Evolutionary conservation across 2,329 filamentous ascomycete genomes (phyloP), one percentile per base, ranked within the genome.

Genomic region (Aspergillus udagawae): DNA sequence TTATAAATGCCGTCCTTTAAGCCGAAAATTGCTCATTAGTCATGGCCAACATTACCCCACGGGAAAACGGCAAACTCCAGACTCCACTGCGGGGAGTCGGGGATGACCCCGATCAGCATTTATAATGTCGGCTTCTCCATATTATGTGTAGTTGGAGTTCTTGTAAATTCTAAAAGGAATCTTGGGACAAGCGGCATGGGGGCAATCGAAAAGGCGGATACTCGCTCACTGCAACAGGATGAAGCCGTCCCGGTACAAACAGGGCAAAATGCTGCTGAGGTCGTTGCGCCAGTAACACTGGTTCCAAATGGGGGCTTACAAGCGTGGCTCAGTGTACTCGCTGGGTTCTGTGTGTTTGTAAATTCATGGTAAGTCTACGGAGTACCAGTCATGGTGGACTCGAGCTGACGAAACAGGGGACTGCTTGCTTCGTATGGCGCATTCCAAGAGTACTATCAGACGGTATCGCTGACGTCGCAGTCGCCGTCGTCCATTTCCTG

Each of bases 401-500:
- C 38, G 3, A 12, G 5, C 51, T 49, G 21, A 49, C 14, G 12
- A 48, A 48, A 3, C 12, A 71, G 68, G 69, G 79, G 79, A 1
- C 66, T 80, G 2, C 65, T 80, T 27, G 77, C 77, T 32, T 75
- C 73, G 1, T 82, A 78, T 62, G 79, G 80, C 8, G 74, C 77
- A 12, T 82, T 79, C 55, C 78, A 82, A 59, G 73, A 74, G 21
- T 82, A 78, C 60, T 82, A 82, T 67, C 71, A 75, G 49, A 71
- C 67, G 4, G 64, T 59, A 3, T 66, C 77, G 1, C 68, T 79
- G 3, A 60, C 67, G 35, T 56, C 63, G 38, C 58, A 70, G 55
- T 65, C 71, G 1, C 70, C 75, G 9, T 80, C 77, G n/a, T 51
- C 70, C 3, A 78, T 82, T 55, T 79, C 79, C 20, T 81, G 77